Evolutionary conservation across 176 grass and related monocot genomes (phyloP).

Genomic region (Eleusine indica): DNA sequence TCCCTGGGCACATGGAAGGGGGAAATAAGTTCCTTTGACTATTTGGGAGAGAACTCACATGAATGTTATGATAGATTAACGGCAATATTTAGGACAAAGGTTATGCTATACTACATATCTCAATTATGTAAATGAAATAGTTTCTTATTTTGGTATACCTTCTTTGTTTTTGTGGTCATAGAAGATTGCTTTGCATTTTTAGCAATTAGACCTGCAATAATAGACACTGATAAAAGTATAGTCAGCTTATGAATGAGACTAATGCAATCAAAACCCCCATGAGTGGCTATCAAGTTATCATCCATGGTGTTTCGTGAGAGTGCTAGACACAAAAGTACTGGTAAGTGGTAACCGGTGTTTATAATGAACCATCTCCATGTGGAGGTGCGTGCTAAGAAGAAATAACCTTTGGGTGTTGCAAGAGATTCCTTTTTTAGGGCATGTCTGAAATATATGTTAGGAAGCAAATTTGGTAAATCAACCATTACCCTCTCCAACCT

Average conservation of each 20-base stretch:
- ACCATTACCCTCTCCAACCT: too few relatives aligned
- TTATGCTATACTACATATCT: not conserved
- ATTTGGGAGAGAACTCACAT: not conserved
- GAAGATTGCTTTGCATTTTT: conserved; percentile 39
- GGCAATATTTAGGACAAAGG: not conserved
- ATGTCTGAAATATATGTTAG: too few relatives aligned
- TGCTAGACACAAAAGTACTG: too few relatives aligned
- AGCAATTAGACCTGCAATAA: conserved; percentile 23
- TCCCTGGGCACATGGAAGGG: too few relatives aligned
- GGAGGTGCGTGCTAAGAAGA: too few relatives aligned
- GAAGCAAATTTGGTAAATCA: too few relatives aligned
- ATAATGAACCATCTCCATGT: too few relatives aligned
- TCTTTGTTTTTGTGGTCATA: conserved; percentile 40
- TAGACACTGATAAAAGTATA: conserved; percentile 10
- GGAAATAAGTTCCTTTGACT: not conserved
- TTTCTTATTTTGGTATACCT: conserved; percentile 28
- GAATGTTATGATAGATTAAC: not conserved
- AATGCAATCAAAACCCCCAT: not conserved
- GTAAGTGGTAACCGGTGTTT: too few relatives aligned
- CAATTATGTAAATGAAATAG: not conserved
- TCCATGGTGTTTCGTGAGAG: too few relatives aligned
- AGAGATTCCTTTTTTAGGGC: too few relatives aligned
- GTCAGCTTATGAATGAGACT: not conserved
- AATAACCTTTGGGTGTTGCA: too few relatives aligned
- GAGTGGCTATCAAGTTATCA: too few relatives aligned